These are phyloP conservation scores for Kodamaea lidongshanica DNA, from an alignment of 805 yeast genomes.

Conservation along the genomic window DNA sequence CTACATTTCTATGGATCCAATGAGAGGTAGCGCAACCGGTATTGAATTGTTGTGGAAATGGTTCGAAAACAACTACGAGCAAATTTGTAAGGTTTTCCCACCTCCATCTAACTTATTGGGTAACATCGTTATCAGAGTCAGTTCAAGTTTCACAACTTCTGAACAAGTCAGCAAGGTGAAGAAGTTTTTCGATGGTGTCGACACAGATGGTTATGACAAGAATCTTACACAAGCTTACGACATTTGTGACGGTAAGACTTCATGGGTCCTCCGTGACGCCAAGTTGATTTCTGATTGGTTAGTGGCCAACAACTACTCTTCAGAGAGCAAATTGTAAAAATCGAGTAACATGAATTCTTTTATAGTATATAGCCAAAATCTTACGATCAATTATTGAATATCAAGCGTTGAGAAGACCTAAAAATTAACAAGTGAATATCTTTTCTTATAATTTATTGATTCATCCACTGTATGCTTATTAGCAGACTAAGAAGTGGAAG, in stretches of 20 bases:
- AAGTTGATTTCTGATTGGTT: conserved; percentile 45
- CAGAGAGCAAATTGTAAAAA: conserved; percentile 6
- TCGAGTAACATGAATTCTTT: neutral
- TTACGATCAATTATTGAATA: conserved; percentile 3
- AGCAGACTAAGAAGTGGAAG: too few relatives aligned
- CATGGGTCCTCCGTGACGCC: conserved; percentile 56
- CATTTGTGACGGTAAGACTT: conserved; percentile 47
- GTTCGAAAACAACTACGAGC: conserved; percentile 70
- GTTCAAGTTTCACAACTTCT: conserved; percentile 54
- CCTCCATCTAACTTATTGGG: conserved; percentile 79
- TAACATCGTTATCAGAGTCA: conserved; percentile 56
- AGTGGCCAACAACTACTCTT: conserved; percentile 26
- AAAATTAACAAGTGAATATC: too few relatives aligned
- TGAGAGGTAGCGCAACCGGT: conserved; percentile 60
- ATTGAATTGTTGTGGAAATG: conserved; percentile 67
- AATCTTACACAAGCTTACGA: conserved; percentile 62
- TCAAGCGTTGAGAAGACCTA: conserved; percentile 1
- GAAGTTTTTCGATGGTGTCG: conserved; percentile 45
- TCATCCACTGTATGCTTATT: too few relatives aligned
- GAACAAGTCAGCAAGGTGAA: conserved; percentile 48
- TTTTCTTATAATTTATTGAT: too few relatives aligned
- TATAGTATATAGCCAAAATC: too few relatives aligned
- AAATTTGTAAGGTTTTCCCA: conserved; percentile 60
- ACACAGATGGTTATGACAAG: conserved; percentile 60
- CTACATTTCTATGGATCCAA: conserved; percentile 69